Conservation (phyloP, 441 rosid genomes). For the Gossypium davidsonii region DNA sequence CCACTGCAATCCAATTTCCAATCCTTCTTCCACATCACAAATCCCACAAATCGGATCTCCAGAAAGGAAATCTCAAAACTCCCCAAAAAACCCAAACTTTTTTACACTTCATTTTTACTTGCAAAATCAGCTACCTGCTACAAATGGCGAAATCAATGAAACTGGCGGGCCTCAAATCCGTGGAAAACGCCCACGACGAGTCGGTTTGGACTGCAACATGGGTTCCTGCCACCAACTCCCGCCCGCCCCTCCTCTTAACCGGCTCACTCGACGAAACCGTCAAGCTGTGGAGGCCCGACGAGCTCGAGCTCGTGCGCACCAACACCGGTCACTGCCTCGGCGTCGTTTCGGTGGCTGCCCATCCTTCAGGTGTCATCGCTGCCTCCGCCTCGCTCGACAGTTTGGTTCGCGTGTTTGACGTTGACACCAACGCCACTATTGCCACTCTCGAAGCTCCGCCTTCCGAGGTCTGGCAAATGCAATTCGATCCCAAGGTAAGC, state of each 20-base stretch:
- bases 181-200: conserved; percentile 82
- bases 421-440: conserved; percentile 77
- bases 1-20: not conserved
- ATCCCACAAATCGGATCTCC: not conserved
- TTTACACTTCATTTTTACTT: not conserved
- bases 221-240: conserved; percentile 68
- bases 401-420: conserved; percentile 86
- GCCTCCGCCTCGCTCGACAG: conserved; percentile 89
- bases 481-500: conserved; percentile 63
- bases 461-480: conserved; percentile 95
- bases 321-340: conserved; percentile 90
- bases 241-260: conserved; percentile 64
- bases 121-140: not conserved
- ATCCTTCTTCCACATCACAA: not conserved
- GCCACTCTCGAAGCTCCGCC: conserved; percentile 92
- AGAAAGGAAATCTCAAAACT: not conserved
- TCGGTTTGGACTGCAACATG: conserved; percentile 71
- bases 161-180: conserved; percentile 74
- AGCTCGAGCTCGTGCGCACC: conserved; percentile 61
- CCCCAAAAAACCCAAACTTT: not conserved
- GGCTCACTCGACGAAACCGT: conserved; percentile 95
- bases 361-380: conserved; percentile 87
- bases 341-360: conserved; percentile 88
- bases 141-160: conserved; percentile 43
- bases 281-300: conserved; percentile 76